Percentiles rank a stretch among this genome's conserved stretches.
Conservation (phyloP, 1,139 yeast genomes). For the Hemisphaericaspora xylofermentans region DNA sequence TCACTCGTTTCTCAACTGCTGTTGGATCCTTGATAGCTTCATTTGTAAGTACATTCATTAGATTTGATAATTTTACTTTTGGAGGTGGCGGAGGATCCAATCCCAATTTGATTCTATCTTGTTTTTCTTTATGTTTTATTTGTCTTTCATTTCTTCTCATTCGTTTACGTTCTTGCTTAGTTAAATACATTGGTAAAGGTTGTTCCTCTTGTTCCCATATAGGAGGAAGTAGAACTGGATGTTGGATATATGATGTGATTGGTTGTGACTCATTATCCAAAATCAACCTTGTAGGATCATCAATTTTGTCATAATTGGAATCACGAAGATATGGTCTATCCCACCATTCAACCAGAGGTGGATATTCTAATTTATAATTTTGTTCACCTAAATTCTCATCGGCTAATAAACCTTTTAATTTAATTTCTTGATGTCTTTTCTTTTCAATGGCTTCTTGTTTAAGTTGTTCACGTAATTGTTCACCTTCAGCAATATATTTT, state of each 20-base stretch:
- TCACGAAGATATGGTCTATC: slow-evolving; percentile 52
- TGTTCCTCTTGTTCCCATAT: slow-evolving; percentile 51
- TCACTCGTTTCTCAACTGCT: slow-evolving; percentile 71
- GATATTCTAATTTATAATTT: slow-evolving; percentile 41
- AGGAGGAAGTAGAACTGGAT: slow-evolving; percentile 68
- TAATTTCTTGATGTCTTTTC: slow-evolving; percentile 23
- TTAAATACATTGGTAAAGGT: slow-evolving; percentile 55
- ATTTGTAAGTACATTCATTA: slow-evolving; percentile 82
- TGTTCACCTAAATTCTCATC: slow-evolving; percentile 53
- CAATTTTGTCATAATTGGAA: slow-evolving; percentile 23
- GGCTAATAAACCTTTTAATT: slow-evolving; percentile 46
- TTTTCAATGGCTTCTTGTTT: slow-evolving; percentile 30
- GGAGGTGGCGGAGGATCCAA: slow-evolving; percentile 88
- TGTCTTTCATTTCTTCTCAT: slow-evolving; percentile 72
- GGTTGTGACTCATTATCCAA: slow-evolving; percentile 46
- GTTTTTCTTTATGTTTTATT: slow-evolving; percentile 62
- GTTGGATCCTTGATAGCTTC: slow-evolving; percentile 93
- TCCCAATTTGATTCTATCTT: slow-evolving; percentile 77
- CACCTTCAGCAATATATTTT: slow-evolving; percentile 57
- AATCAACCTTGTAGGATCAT: slow-evolving; percentile 20
- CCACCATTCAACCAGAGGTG: slow-evolving; percentile 84
- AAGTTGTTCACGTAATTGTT: slow-evolving; percentile 45
- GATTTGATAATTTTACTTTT: slow-evolving; percentile 76
- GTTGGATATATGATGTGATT: slow-evolving; percentile 68
- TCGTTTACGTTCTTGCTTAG: slow-evolving; percentile 75